Evolutionary conservation across 441 rosid genomes (phyloP).

Genomic region (Euphorbia schlechtendalii): DNA sequence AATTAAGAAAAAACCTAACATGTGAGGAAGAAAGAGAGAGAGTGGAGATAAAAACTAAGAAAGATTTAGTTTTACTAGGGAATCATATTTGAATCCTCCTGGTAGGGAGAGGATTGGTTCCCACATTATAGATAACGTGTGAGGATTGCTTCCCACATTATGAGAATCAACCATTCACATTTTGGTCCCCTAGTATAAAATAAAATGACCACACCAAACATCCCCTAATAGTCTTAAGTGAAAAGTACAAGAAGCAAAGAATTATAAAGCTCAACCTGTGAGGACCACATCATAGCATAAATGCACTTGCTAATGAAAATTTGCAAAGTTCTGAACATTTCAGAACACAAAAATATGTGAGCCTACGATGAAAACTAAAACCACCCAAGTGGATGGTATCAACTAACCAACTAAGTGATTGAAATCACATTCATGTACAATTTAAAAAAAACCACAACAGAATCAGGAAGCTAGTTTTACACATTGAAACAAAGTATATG

Average conservation of each 20-base stretch:
- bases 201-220: too few species aligned
- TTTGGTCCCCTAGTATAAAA: too few species aligned
- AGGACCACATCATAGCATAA: not conserved
- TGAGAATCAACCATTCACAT: too few species aligned
- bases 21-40: too few species aligned
- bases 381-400: not conserved
- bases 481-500: constrained; percentile 1
- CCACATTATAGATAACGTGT: too few species aligned
- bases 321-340: not conserved
- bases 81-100: too few species aligned
- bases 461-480: not conserved
- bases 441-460: not conserved
- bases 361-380: not conserved
- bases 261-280: not conserved
- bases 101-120: too few species aligned
- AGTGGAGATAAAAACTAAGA: too few species aligned
- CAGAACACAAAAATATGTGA: constrained; percentile 4
- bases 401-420: not conserved
- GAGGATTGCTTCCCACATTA: too few species aligned
- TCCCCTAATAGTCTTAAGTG: not conserved
- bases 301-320: not conserved
- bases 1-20: too few species aligned
- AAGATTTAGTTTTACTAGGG: too few species aligned
- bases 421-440: not conserved
- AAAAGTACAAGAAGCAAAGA: not conserved